A percentile compares a stretch with the other conserved stretches of the same genome.
Conservation (phyloP, 345 rosid genomes). For the Salix caprea region DNA sequence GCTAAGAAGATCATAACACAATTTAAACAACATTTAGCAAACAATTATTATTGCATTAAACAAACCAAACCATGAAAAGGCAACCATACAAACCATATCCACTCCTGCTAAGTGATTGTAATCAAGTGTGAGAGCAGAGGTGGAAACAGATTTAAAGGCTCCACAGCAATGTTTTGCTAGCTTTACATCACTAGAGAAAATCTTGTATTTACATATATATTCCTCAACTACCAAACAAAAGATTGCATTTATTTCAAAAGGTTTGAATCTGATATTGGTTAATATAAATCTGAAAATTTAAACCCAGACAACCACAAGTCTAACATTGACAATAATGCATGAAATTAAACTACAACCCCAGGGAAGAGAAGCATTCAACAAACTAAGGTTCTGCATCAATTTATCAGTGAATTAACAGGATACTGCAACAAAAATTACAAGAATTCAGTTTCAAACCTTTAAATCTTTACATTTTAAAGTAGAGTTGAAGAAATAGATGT, state of each 20-base stretch:
- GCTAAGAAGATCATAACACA: background rate
- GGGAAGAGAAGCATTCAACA: background rate
- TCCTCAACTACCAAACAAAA: background rate
- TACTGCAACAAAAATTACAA: background rate
- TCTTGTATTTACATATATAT: background rate
- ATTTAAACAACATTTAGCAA: background rate
- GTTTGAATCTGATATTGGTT: background rate
- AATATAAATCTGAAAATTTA: background rate
- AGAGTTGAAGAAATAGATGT: background rate
- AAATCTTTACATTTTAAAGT: background rate
- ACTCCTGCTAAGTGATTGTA: background rate
- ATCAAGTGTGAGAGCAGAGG: background rate
- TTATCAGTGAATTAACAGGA: background rate
- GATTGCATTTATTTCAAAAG: background rate
- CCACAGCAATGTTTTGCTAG: background rate
- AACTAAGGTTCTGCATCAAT: background rate
- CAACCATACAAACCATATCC: background rate
- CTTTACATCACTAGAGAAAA: background rate
- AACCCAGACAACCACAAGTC: background rate
- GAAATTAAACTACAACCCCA: background rate
- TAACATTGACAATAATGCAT: background rate
- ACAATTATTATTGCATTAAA: background rate
- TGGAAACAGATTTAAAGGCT: background rate
- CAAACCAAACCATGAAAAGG: background rate
- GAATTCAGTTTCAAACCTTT: background rate